phyloP scores from a whole-genome alignment of 129 eudicot species.

The Lactuca saligna region DNA sequence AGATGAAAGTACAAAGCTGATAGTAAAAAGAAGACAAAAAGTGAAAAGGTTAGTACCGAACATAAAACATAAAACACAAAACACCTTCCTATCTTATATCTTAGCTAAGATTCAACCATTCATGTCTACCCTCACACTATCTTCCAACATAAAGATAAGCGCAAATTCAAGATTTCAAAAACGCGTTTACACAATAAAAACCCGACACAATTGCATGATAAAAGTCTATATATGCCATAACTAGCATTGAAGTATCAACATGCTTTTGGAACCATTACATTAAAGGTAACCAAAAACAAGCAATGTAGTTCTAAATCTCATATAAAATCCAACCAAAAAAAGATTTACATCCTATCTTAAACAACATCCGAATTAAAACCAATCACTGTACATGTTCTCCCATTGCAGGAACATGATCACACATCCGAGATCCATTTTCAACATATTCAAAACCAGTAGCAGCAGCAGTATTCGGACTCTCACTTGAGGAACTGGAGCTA shows the following conservation, averaged over 20 bases:
- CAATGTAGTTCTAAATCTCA: conserved; percentile 19
- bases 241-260: conserved; percentile 19
- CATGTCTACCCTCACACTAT: too few species aligned
- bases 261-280: conserved; percentile 27
- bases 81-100: too few species aligned
- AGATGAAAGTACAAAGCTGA: neutral
- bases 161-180: neutral
- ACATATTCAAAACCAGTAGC: conserved; percentile 34
- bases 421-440: conserved; percentile 48
- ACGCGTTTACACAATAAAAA: neutral
- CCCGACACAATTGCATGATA: neutral
- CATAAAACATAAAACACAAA: too few species aligned
- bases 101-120: too few species aligned
- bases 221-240: conserved; percentile 19
- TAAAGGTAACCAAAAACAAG: conserved; percentile 22
- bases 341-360: conserved; percentile 2
- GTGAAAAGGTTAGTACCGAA: too few species aligned
- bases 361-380: neutral
- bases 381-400: conserved; percentile 29
- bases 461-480: conserved; percentile 9
- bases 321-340: conserved; percentile 22
- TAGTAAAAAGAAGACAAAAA: too few species aligned
- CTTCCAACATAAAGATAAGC: neutral
- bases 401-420: neutral
- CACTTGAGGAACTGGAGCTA: conserved; percentile 21